Base-by-base conservation (phyloP, 768 basidiomycete species). In the Pleurotus eryngii region DNA sequence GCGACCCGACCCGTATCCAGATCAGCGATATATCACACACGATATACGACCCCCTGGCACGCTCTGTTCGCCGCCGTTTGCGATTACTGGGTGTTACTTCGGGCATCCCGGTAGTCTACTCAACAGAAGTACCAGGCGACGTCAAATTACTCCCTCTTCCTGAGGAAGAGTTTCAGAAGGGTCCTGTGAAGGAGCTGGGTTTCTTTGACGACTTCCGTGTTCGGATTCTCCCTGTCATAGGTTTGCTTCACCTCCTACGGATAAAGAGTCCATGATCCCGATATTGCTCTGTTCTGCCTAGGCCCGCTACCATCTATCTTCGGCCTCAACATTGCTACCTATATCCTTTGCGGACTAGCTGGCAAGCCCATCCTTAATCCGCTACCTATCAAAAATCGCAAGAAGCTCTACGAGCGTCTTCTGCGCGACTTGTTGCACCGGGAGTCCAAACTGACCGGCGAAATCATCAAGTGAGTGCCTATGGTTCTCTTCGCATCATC, bases 1-100 rank as follows among this genome's bases (percentile, higher is more conserved):
- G 82, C 64, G 97, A 99, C 70, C 95, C 97, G 0, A 96, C 95
- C 1, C 84, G 94, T 40, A 83, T 99, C 22, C 95, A 98, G 70
- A 97, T 98, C 57, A 89, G 87, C 61, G 96, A 98, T 72, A 93
- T 98, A 63, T 94, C 95, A 2, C 77, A 78, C 57, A 98, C 97
- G 0, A 81, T 92, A 40, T 96, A 98, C 65, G 97, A 98, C 70
- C 95, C 95, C 3, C 83, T 99, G 15, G 97, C 97, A 20, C 88
- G 95, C 57, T 82, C 90, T 18, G 95, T 98, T 24, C 84, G 97
- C 3, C 79, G 86, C 24, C 83, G 90, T 47, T 78, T 92, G 22
- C 88, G 87, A 49, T 67, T 80, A 14, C 74, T 78, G 22, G 85
- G 84, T n/a, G 77, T 85, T 38, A 65, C 79, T 17, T 82, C 80